Evolutionary conservation across 495 filamentous ascomycete genomes (phyloP), one percentile per base, ranked within the genome.

Genomic region (Barbatosphaeria neglecta): DNA sequence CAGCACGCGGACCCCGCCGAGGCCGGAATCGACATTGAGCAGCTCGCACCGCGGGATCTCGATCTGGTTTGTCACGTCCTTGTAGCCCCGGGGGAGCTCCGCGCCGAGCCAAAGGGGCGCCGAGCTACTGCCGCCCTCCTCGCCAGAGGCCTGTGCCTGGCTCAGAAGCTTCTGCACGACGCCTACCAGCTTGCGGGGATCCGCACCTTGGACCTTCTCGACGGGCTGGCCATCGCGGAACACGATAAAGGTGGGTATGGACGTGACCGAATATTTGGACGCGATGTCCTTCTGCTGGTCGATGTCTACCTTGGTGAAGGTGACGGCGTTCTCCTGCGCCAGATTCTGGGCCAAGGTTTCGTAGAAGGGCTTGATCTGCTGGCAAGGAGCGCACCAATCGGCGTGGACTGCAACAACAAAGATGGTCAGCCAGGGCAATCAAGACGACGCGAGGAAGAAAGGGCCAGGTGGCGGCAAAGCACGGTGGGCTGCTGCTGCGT

Each of bases 241-340:
- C 51, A 95, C 74, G 48, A 94, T 74, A 70, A 96, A 94, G 41
- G 89, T 95, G 1, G 90, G 90, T 76, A 87, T 81, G 22, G 81
- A 82, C 52, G 62, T 57, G 33, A 83, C 70, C 44, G 64, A 57
- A 54, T 81, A 79, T 49, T 63, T 55, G 37, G 66, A 53, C 10
- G 79, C 72, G 37, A 82, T 64, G n/a, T 76, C 69, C 38, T 67
- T 58, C 47, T 75, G 76, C 43, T 52, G 64, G 57, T 82, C 80
- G 50, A 78, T 76, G 56, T 83, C 67, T 55, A 81, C 68, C 55
- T 83, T 83, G 49, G 63, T 69, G 60, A 83, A 83, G 17, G 70
- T 70, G 46, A 83, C 68, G 55, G 64, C 68, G 43, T 64, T 60
- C 2, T 75, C 71, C 48, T 70, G 73, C 16, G 73, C 63, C 57